Evolutionary conservation across 164 flowering plant genomes (phyloP).

Genomic region (Kalanchoe fedtschenkoi): DNA sequence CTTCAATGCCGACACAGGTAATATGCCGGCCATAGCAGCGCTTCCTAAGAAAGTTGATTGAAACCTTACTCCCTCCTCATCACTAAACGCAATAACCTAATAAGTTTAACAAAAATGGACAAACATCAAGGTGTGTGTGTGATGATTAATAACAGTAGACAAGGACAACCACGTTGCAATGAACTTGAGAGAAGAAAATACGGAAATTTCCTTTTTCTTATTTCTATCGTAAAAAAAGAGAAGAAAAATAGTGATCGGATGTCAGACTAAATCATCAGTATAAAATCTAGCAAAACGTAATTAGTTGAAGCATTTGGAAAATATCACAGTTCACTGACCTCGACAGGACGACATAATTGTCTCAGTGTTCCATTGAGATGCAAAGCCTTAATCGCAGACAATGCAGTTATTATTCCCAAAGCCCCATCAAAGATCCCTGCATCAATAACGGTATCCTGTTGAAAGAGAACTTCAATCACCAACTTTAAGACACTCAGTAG

Average conservation of each 20-base stretch:
- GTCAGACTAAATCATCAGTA: neutral
- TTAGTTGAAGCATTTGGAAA: neutral
- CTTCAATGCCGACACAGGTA: slow-evolving; percentile 57
- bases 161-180: neutral
- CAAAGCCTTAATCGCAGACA: slow-evolving; percentile 81
- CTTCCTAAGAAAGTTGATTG: slow-evolving; percentile 94
- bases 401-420: slow-evolving; percentile 73
- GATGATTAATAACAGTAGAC: neutral
- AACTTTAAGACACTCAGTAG: neutral
- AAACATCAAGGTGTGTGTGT: neutral
- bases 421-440: slow-evolving; percentile 96
- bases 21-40: slow-evolving; percentile 78
- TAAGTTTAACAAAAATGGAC: too few species aligned
- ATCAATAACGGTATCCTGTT: slow-evolving; percentile 95
- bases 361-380: slow-evolving; percentile 37
- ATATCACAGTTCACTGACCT: slow-evolving; percentile 38
- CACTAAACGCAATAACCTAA: slow-evolving; percentile 96
- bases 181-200: neutral
- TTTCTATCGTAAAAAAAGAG: neutral
- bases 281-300: neutral
- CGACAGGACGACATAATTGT: slow-evolving; percentile 62
- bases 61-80: slow-evolving; percentile 96
- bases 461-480: slow-evolving; percentile 5
- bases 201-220: neutral
- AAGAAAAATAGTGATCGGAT: too few species aligned